Percentiles rank a stretch among this genome's conserved stretches.
These are phyloP conservation scores for Pseudocercospora fuligena DNA, from an alignment of 2,329 filamentous ascomycete species.

Conservation along the genomic window DNA sequence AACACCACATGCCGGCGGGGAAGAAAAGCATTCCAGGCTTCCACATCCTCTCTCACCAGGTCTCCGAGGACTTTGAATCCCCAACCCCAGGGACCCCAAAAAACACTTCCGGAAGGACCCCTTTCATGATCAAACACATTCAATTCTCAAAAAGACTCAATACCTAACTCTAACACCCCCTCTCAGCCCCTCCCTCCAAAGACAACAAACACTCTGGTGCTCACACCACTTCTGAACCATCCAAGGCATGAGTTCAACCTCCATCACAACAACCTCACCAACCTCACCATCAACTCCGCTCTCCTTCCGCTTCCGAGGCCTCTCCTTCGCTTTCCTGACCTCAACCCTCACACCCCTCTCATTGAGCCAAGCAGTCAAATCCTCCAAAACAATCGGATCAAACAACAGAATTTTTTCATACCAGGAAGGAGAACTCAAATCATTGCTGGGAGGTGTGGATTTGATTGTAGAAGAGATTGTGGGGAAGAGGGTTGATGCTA, in stretches of 20 bases:
- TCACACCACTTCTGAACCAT: constrained; percentile 92
- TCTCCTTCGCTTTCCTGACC: constrained; percentile 22
- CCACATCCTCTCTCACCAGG: too few relatives aligned
- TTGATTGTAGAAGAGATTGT: constrained; percentile 57
- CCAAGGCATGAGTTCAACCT: constrained; percentile 46
- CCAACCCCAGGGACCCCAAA: too few relatives aligned
- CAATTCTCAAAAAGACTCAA: constrained; percentile 13
- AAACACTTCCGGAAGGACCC: too few relatives aligned
- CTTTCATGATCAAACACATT: too few relatives aligned
- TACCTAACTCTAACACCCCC: constrained; percentile 42
- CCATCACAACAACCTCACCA: constrained; percentile 48
- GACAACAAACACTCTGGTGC: constrained; percentile 80
- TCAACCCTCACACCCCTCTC: constrained; percentile 34
- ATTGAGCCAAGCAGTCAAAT: constrained; percentile 83
- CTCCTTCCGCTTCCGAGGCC: constrained; percentile 46
- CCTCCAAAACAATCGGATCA: constrained; percentile 86
- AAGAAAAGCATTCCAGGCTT: too few relatives aligned
- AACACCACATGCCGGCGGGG: too few relatives aligned
- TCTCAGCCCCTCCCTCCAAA: constrained; percentile 64
- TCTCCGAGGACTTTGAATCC: too few relatives aligned
- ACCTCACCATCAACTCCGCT: constrained; percentile 57
- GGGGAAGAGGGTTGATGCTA: constrained; percentile 48
- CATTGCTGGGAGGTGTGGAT: constrained; percentile 46
- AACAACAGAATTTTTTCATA: constrained; percentile 93
- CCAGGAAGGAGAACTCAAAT: constrained; percentile 66